Evolutionary conservation across 208 protist species (phyloP).

Genomic region (Crithidia expoeki): DNA sequence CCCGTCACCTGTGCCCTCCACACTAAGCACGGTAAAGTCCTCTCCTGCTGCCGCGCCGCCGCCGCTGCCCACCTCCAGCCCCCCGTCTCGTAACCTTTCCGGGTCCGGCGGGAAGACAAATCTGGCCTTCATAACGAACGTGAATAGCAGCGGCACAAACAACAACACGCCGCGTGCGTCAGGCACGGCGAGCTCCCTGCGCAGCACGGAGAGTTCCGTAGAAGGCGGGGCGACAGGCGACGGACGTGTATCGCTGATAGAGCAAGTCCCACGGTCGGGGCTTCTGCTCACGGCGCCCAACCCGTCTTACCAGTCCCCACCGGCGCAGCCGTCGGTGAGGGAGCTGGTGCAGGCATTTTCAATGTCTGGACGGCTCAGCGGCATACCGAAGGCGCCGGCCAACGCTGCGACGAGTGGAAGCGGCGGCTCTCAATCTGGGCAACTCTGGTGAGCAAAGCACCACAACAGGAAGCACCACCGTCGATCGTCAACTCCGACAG

Average conservation of each 20-base stretch:
- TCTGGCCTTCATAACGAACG: not conserved
- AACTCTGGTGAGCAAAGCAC: conserved; percentile 5
- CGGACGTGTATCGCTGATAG: not conserved
- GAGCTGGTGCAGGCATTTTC: not conserved
- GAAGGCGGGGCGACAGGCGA: not conserved
- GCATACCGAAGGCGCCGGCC: not conserved
- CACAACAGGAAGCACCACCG: not conserved
- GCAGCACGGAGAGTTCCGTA: not conserved
- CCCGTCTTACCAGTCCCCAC: not conserved
- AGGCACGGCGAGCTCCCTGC: not conserved
- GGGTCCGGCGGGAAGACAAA: not conserved
- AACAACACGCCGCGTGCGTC: not conserved
- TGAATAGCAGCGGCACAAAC: conserved; percentile 15
- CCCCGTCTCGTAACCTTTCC: not conserved
- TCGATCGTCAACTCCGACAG: not conserved
- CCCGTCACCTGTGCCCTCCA: not conserved
- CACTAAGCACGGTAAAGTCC: not conserved
- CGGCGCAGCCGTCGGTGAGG: not conserved
- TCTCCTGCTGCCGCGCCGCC: not conserved
- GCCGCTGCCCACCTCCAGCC: not conserved
- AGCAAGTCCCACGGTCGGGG: conserved; percentile 12
- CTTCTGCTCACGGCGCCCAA: conserved; percentile 9
- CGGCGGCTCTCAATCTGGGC: not conserved
- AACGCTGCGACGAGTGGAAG: not conserved
- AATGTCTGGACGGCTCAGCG: not conserved